Evolutionary conservation across 305 asterid genomes (phyloP).

Genomic region (Lippia alba): DNA sequence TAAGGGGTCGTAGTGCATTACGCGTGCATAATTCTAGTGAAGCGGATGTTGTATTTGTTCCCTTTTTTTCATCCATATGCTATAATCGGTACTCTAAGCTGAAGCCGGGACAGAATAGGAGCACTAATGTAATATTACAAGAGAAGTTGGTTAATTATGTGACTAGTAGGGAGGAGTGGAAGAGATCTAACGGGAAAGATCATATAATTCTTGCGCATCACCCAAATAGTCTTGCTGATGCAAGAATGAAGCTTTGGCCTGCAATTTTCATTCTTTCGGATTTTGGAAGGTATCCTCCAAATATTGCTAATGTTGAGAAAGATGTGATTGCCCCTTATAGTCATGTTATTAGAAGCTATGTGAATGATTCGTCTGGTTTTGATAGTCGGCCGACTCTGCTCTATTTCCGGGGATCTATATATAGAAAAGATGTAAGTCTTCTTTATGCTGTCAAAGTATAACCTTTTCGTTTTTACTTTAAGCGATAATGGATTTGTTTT

Average conservation of each 20-base stretch:
- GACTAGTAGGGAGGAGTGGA: conserved; percentile 72
- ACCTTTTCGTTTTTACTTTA: conserved; percentile 1
- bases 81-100: conserved; percentile 71
- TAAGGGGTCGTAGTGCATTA: conserved; percentile 54
- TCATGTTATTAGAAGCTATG: conserved; percentile 62
- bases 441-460: too few relatives aligned
- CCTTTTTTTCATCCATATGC: conserved; percentile 83
- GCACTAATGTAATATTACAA: conserved; percentile 60
- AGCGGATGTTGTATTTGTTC: conserved; percentile 89
- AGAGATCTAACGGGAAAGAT: conserved; percentile 74
- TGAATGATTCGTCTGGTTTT: conserved; percentile 62
- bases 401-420: conserved; percentile 92
- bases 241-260: conserved; percentile 88
- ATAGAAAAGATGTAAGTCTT: conserved; percentile 84
- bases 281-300: conserved; percentile 91
- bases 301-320: conserved; percentile 80
- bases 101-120: conserved; percentile 50
- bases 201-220: conserved; percentile 87
- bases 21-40: conserved; percentile 74
- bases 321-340: conserved; percentile 90
- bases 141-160: conserved; percentile 71
- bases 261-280: conserved; percentile 78
- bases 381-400: conserved; percentile 76
- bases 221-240: conserved; percentile 83
- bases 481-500: background rate